These are phyloP conservation scores for Litchi chinensis DNA, from an alignment of 345 rosid species.

Conservation along the genomic window DNA sequence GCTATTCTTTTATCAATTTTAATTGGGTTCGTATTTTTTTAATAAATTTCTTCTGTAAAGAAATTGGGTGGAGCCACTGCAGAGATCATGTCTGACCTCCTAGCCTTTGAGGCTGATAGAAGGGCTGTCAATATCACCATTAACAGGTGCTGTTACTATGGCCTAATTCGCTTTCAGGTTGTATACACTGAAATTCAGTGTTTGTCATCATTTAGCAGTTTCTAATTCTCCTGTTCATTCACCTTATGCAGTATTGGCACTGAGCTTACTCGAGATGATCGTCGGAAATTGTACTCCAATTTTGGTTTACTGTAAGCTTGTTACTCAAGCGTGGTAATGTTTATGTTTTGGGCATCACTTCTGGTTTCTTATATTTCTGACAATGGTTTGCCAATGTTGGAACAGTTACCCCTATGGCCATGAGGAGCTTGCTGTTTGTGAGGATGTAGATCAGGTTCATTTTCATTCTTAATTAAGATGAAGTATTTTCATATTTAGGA, in stretches of 20 bases:
- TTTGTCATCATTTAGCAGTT: neutral
- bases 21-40: neutral
- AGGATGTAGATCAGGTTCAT: constrained; percentile 85
- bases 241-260: constrained; percentile 80
- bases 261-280: constrained; percentile 97
- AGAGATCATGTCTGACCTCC: constrained; percentile 98
- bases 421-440: constrained; percentile 87
- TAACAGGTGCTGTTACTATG: constrained; percentile 57
- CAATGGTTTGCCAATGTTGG: constrained; percentile 13
- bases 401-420: constrained; percentile 83
- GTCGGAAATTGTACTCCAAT: constrained; percentile 89
- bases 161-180: neutral
- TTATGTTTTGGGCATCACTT: neutral
- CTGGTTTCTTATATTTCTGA: constrained; percentile 13
- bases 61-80: constrained; percentile 99
- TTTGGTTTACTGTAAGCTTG: constrained; percentile 87
- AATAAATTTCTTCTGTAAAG: constrained; percentile 27
- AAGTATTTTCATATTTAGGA: neutral
- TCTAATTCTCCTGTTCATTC: constrained; percentile 11
- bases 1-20: constrained; percentile 14
- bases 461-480: neutral
- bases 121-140: constrained; percentile 96
- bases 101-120: constrained; percentile 96
- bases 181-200: neutral
- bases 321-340: constrained; percentile 1